Percentiles rank a stretch among this genome's conserved stretches.
Conservation (phyloP, 1,284 basidiomycete genomes). For the Malassezia dermatis region DNA sequence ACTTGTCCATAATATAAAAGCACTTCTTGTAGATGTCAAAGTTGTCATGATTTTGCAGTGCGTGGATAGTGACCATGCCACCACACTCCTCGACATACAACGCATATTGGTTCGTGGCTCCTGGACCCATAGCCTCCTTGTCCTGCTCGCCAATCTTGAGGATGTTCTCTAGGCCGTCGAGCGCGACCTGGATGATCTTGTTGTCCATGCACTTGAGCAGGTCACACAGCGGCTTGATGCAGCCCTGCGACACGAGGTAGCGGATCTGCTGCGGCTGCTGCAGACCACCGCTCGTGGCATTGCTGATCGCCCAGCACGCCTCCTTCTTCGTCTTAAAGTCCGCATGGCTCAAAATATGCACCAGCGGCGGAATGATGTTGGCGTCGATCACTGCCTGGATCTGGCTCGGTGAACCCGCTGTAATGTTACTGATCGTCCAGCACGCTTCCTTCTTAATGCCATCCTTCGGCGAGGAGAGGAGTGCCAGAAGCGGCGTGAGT, state of each 20-base stretch:
- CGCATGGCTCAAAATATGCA: conserved; percentile 92
- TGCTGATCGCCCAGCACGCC: conserved; percentile 99
- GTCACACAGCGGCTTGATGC: conserved; percentile 97
- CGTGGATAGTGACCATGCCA: conserved; percentile 92
- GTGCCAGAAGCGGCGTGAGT: conserved; percentile 77
- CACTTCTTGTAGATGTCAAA: conserved; percentile 99
- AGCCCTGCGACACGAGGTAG: conserved; percentile 92
- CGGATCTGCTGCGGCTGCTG: conserved; percentile 95
- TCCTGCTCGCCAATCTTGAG: conserved; percentile 96
- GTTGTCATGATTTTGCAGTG: conserved; percentile 98
- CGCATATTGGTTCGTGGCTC: conserved; percentile 84
- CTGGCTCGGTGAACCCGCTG: conserved; percentile 88
- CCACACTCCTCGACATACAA: conserved; percentile 88
- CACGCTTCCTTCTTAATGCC: conserved; percentile 89
- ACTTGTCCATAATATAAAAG: conserved; percentile 67
- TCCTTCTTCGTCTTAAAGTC: conserved; percentile 99
- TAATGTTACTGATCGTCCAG: conserved; percentile 99
- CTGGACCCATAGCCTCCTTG: conserved; percentile 70
- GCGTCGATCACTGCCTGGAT: conserved; percentile 70
- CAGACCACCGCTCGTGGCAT: conserved; percentile 93
- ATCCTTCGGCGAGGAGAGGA: conserved; percentile 90
- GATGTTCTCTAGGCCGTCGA: conserved; percentile 97
- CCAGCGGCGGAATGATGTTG: conserved; percentile 86
- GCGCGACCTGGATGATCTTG: conserved; percentile 96
- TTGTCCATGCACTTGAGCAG: conserved; percentile 96